phyloP scores from a whole-genome alignment of 176 grass and related monocot species.

The Leersia perrieri region DNA sequence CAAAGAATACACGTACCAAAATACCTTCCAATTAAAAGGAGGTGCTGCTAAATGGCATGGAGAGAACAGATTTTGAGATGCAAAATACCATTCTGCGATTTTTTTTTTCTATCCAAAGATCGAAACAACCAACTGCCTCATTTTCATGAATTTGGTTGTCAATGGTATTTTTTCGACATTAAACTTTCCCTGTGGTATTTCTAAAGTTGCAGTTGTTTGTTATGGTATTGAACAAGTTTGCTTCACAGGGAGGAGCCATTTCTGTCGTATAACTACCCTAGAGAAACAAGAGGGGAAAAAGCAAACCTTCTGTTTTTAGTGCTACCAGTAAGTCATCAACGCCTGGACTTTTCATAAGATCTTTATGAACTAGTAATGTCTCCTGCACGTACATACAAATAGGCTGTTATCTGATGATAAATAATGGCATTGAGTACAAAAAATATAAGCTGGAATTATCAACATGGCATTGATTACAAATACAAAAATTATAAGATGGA shows the following conservation, averaged over 20 bases:
- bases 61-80: too few relatives aligned
- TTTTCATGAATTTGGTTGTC: background rate
- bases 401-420: background rate
- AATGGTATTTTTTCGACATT: background rate
- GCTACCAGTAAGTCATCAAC: conserved; percentile 67
- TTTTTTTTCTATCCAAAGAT: too few relatives aligned
- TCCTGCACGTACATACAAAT: conserved; percentile 57
- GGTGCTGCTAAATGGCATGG: too few relatives aligned
- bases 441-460: background rate
- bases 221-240: background rate
- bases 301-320: conserved; percentile 78
- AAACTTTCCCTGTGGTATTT: background rate
- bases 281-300: background rate
- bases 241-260: background rate
- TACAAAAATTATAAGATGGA: too few relatives aligned
- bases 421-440: background rate
- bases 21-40: too few relatives aligned
- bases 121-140: too few relatives aligned
- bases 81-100: too few relatives aligned
- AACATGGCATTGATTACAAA: too few relatives aligned
- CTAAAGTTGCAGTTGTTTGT: background rate
- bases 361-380: conserved; percentile 90
- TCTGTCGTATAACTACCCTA: background rate
- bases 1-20: too few relatives aligned
- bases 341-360: conserved; percentile 55